These are phyloP conservation scores for Bimuria novae-zelandiae DNA, from an alignment of 2,329 filamentous ascomycete genomes.

Conservation along the genomic window DNA sequence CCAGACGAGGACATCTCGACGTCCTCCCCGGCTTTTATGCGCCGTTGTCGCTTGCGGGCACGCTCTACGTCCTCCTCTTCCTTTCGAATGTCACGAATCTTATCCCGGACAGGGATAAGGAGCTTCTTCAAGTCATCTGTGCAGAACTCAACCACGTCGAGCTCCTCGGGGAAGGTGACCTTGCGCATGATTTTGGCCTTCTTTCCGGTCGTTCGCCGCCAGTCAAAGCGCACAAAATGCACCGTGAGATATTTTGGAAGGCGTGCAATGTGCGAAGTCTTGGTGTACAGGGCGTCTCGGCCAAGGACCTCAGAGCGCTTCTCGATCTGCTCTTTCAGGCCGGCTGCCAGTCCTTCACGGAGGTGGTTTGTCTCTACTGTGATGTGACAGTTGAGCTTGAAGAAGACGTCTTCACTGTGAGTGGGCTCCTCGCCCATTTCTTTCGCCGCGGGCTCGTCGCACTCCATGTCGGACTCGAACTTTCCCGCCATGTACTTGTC, in stretches of 20 bases:
- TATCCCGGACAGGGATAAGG: conserved; percentile 90
- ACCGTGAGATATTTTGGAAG: conserved; percentile 95
- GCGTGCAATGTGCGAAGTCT: conserved; percentile 85
- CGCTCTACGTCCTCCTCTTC: conserved; percentile 93
- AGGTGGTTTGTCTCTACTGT: conserved; percentile 85
- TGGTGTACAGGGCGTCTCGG: conserved; percentile 83
- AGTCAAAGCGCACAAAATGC: conserved; percentile 98
- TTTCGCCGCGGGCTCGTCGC: conserved; percentile 78
- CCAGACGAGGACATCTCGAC: conserved; percentile 50
- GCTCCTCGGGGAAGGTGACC: conserved; percentile 91
- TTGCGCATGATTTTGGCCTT: conserved; percentile 99
- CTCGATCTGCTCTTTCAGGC: conserved; percentile 85
- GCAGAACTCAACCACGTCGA: conserved; percentile 94
- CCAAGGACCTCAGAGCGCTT: conserved; percentile 81
- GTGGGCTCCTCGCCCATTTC: conserved; percentile 74
- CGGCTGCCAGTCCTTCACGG: conserved; percentile 81
- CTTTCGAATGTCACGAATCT: conserved; percentile 92
- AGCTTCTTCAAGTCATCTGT: conserved; percentile 83
- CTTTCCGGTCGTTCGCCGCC: conserved; percentile 93
- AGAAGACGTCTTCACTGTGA: conserved; percentile 73
- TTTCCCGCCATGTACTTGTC: conserved; percentile 88
- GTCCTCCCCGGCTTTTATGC: conserved; percentile 61
- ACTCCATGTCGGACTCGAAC: conserved; percentile 78
- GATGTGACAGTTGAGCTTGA: conserved; percentile 97
- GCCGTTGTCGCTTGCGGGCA: conserved; percentile 88